Percentiles rank a stretch among this genome's conserved stretches.
Conservation (phyloP, 225 moss, liverwort and hornwort genomes). For the Physcomitrium patens region DNA sequence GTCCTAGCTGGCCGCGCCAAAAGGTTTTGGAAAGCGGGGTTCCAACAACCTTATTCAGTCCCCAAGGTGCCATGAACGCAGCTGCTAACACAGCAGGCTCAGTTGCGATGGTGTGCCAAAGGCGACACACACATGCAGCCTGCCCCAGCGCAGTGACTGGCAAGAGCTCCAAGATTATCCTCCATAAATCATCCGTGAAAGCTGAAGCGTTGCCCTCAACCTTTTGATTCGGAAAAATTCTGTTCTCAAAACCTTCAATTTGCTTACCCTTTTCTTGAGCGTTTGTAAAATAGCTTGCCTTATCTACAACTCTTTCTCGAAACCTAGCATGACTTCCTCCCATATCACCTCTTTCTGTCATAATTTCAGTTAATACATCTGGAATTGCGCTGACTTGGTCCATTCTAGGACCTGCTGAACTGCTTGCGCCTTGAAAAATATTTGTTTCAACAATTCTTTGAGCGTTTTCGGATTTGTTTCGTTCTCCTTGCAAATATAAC, state of each 20-base stretch:
- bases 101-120: constrained; percentile 65
- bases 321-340: constrained; percentile 26
- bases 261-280: constrained; percentile 35
- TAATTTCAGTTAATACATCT: constrained; percentile 12
- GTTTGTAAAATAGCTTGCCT: constrained; percentile 24
- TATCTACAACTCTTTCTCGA: constrained; percentile 22
- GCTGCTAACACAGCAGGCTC: constrained; percentile 61
- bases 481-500: constrained; percentile 42
- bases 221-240: constrained; percentile 19
- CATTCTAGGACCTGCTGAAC: constrained; percentile 10
- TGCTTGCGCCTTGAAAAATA: constrained; percentile 20
- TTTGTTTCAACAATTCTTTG: constrained; percentile 8
- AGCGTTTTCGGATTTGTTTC: constrained; percentile 27
- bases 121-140: constrained; percentile 67
- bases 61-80: constrained; percentile 65
- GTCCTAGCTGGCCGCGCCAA: constrained; percentile 66
- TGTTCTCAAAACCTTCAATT: constrained; percentile 28
- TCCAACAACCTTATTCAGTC: constrained; percentile 55
- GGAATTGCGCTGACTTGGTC: constrained; percentile 9
- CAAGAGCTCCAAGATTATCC: constrained; percentile 58
- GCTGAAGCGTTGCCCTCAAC: constrained; percentile 32
- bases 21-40: constrained; percentile 56
- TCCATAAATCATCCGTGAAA: constrained; percentile 63
- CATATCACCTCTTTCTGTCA: constrained; percentile 25
- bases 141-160: constrained; percentile 54